A percentile compares a stretch with the other conserved stretches of the same genome.
Conservation (phyloP, 768 basidiomycete genomes). For the Brasilioporus rufonigricans region DNA sequence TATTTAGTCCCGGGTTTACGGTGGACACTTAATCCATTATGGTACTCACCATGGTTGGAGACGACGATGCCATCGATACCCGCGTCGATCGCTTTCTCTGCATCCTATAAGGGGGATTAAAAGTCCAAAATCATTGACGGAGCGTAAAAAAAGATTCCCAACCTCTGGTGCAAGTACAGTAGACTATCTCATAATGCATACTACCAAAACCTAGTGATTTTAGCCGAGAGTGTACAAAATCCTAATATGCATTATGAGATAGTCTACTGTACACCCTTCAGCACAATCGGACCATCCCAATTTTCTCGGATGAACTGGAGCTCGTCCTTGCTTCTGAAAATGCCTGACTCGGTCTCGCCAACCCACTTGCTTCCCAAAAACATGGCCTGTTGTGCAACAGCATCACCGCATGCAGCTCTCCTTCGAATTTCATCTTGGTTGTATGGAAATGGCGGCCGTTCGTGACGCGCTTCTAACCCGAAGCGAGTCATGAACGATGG, state of each 20-base stretch:
- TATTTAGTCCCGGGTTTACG: background rate
- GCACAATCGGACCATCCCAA: constrained; percentile 48
- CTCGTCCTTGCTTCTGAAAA: constrained; percentile 45
- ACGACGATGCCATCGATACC: no score
- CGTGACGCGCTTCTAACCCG: constrained; percentile 29
- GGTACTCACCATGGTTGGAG: constrained; percentile 69
- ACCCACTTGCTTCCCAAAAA: constrained; percentile 40
- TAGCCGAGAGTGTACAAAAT: no score
- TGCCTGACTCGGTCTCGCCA: constrained; percentile 38
- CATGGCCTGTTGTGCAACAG: constrained; percentile 23
- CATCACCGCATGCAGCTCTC: constrained; percentile 31
- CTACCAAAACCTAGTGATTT: no score
- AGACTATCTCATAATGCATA: no score
- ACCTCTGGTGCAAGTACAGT: constrained; percentile 29
- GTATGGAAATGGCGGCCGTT: constrained; percentile 37
- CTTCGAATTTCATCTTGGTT: constrained; percentile 27
- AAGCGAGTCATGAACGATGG: constrained; percentile 45
- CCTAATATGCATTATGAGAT: no score
- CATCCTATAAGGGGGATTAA: background rate
- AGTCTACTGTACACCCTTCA: constrained; percentile 42
- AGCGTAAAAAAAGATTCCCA: background rate
- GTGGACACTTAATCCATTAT: background rate
- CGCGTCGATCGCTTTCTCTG: no score
- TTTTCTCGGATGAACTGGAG: constrained; percentile 41
- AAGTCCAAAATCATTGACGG: background rate